phyloP scores from a whole-genome alignment of 371 early-diverging fungal species.

The Mucor velutinosus region DNA sequence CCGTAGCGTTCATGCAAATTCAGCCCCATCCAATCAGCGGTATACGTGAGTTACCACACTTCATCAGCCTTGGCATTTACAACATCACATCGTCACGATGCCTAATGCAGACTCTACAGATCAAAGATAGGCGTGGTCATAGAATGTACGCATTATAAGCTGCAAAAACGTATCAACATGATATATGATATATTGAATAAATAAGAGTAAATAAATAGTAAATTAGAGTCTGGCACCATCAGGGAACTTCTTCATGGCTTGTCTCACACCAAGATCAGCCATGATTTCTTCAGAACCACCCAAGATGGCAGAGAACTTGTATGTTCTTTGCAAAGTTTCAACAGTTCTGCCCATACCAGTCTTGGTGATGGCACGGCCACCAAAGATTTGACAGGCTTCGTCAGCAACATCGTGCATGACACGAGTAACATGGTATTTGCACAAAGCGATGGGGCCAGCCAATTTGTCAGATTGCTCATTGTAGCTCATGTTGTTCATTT shows the following conservation, averaged over 20 bases:
- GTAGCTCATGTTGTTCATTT: constrained; percentile 63
- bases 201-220: not conserved
- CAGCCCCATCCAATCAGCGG: not conserved
- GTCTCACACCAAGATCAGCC: constrained; percentile 47
- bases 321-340: constrained; percentile 53
- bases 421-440: constrained; percentile 59
- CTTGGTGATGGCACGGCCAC: constrained; percentile 64
- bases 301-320: constrained; percentile 73
- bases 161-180: not conserved
- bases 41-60: not conserved
- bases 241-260: constrained; percentile 42
- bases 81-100: not conserved
- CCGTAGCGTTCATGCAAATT: not conserved
- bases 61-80: not conserved
- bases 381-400: constrained; percentile 68
- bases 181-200: not conserved
- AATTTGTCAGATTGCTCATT: constrained; percentile 57
- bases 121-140: too few species aligned
- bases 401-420: constrained; percentile 57
- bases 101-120: not conserved
- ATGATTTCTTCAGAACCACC: constrained; percentile 81
- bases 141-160: too few species aligned
- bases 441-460: constrained; percentile 67
- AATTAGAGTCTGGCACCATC: constrained; percentile 35
- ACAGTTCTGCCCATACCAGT: constrained; percentile 60